phyloP scores from a whole-genome alignment of 2,329 filamentous ascomycete species.

The Arthrinium puccinioides region DNA sequence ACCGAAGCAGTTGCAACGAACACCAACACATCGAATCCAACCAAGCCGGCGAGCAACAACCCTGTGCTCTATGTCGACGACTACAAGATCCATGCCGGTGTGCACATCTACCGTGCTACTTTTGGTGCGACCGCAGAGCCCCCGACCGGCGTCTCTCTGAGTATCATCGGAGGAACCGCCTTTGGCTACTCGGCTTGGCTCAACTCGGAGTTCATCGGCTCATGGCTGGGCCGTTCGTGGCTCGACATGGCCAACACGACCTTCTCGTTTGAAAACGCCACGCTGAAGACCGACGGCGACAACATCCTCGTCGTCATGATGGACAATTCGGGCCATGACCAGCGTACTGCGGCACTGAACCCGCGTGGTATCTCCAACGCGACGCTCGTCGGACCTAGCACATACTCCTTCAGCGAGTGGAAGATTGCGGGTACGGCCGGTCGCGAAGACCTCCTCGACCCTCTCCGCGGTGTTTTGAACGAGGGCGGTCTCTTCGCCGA shows the following conservation, averaged over 20 bases:
- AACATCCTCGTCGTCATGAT: constrained; percentile 50
- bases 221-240: constrained; percentile 42
- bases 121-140: constrained; percentile 32
- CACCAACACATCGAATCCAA: constrained; percentile 38
- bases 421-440: constrained; percentile 51
- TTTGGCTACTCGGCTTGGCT: constrained; percentile 52
- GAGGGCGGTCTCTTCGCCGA: constrained; percentile 54
- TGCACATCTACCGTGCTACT: constrained; percentile 45
- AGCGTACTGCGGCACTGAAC: constrained; percentile 37
- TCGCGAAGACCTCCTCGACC: constrained; percentile 43
- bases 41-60: constrained; percentile 42
- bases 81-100: constrained; percentile 47
- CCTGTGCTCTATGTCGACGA: constrained; percentile 51
- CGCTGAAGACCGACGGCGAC: constrained; percentile 27
- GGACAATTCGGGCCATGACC: constrained; percentile 54
- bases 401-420: constrained; percentile 43
- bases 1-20: constrained; percentile 35
- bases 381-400: constrained; percentile 33
- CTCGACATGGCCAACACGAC: constrained; percentile 26
- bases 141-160: constrained; percentile 37
- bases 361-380: constrained; percentile 46
- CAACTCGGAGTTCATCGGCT: constrained; percentile 49
- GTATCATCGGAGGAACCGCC: constrained; percentile 45
- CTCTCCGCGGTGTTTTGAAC: constrained; percentile 45
- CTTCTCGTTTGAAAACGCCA: constrained; percentile 44